These are phyloP conservation scores for Trametes gibbosa DNA, from an alignment of 768 basidiomycete genomes.

Conservation along the genomic window DNA sequence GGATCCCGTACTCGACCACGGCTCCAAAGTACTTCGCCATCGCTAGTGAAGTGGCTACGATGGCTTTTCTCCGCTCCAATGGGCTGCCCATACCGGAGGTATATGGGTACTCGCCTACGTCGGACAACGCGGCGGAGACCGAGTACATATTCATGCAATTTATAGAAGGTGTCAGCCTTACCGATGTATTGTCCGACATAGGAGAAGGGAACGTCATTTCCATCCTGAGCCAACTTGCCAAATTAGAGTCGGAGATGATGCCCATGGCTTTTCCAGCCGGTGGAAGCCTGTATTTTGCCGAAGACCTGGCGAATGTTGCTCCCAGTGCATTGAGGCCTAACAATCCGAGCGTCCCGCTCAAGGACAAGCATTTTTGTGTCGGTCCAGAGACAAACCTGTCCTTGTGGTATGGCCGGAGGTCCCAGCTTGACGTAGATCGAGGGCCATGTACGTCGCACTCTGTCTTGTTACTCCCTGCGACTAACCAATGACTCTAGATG, in stretches of 20 bases:
- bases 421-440: conserved; percentile 46
- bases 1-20: conserved; percentile 28
- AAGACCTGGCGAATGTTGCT: conserved; percentile 43
- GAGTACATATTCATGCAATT: conserved; percentile 33
- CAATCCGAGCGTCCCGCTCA: conserved; percentile 29
- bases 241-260: conserved; percentile 50
- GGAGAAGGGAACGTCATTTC: conserved; percentile 39
- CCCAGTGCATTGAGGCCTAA: conserved; percentile 25
- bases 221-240: conserved; percentile 41
- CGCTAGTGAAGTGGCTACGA: conserved; percentile 33
- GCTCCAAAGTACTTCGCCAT: conserved; percentile 28
- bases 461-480: conserved; percentile 32
- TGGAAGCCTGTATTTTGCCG: conserved; percentile 47
- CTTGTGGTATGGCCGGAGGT: conserved; percentile 52
- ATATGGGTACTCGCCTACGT: conserved; percentile 31
- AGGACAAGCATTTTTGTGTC: conserved; percentile 25
- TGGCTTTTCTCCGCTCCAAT: conserved; percentile 26
- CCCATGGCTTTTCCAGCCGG: conserved; percentile 47
- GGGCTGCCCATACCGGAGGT: conserved; percentile 32
- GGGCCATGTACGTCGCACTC: conserved; percentile 49
- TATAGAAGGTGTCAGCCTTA: conserved; percentile 38
- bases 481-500: conserved; percentile 39
- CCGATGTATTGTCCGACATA: conserved; percentile 41
- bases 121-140: conserved; percentile 29
- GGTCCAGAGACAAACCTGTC: conserved; percentile 39